Percentiles rank a stretch among this genome's conserved stretches.
phyloP scores from a whole-genome alignment of 2,329 filamentous ascomycete species.

The Lachnellula hyalina region DNA sequence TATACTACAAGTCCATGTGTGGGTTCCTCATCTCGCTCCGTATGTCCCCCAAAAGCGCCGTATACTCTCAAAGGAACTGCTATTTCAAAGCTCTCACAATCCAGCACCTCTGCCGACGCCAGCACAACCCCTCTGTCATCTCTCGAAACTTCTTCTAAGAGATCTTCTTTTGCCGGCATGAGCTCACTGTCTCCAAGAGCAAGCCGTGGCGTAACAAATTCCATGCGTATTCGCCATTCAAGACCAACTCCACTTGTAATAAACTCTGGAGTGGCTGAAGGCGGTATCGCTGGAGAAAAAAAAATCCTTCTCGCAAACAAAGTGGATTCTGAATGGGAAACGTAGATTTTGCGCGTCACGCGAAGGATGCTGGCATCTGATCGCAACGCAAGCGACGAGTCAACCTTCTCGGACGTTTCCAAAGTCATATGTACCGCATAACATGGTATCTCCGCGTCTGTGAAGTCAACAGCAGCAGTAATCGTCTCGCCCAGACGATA shows the following conservation, averaged over 20 bases:
- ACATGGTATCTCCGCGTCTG: slow-evolving; percentile 69
- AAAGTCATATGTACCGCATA: slow-evolving; percentile 81
- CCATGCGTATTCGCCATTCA: slow-evolving; percentile 83
- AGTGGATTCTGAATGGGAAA: slow-evolving; percentile 72
- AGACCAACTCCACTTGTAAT: slow-evolving; percentile 82
- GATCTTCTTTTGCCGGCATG: slow-evolving; percentile 33
- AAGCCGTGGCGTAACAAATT: slow-evolving; percentile 78
- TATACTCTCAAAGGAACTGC: slow-evolving; percentile 81
- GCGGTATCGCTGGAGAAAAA: slow-evolving; percentile 79
- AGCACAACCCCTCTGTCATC: slow-evolving; percentile 76
- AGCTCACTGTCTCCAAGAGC: slow-evolving; percentile 32
- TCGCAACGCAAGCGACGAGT: slow-evolving; percentile 72
- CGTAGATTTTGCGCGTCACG: slow-evolving; percentile 78
- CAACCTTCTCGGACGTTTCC: slow-evolving; percentile 81
- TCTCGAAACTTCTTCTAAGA: slow-evolving; percentile 74
- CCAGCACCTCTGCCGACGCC: slow-evolving; percentile 70
- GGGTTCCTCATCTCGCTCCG: slow-evolving; percentile 22
- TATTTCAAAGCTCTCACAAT: slow-evolving; percentile 88
- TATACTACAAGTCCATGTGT: slow-evolving; percentile 27
- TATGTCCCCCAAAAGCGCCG: slow-evolving; percentile 40
- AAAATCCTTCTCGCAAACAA: slow-evolving; percentile 74
- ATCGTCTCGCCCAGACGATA: slow-evolving; percentile 87
- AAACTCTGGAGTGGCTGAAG: slow-evolving; percentile 81
- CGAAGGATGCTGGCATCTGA: slow-evolving; percentile 81
- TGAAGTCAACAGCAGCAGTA: slow-evolving; percentile 79